phyloP scores from a whole-genome alignment of 306 rosid genomes.

The Glycine soja region DNA sequence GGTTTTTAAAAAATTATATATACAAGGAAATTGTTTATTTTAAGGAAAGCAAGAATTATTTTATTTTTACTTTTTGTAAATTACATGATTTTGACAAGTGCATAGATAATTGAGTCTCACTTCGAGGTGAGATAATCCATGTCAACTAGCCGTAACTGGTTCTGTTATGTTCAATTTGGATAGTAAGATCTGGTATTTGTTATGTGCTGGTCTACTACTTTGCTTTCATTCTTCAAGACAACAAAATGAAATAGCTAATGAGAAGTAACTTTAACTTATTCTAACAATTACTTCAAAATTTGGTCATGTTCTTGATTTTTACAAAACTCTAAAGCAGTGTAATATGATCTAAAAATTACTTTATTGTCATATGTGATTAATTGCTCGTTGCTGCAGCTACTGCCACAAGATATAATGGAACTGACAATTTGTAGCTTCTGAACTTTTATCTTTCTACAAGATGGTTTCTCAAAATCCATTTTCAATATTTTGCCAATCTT shows the following conservation, averaged over 20 bases:
- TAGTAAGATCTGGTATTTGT: not conserved
- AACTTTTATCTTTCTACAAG: constrained; percentile 18
- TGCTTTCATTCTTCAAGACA: not conserved
- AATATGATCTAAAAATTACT: constrained; percentile 3
- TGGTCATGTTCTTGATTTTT: constrained; percentile 14
- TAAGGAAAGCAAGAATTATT: no score
- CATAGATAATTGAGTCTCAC: constrained; percentile 5
- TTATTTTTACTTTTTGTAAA: no score
- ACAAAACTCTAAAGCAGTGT: constrained; percentile 1
- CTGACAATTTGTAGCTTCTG: constrained; percentile 30
- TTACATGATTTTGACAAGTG: no score
- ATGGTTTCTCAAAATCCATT: constrained; percentile 18
- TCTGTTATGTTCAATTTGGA: constrained; percentile 32
- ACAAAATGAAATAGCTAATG: constrained; percentile 9
- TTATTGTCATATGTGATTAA: constrained; percentile 8
- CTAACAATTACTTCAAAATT: constrained; percentile 1
- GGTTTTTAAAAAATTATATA: no score
- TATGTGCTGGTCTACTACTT: constrained; percentile 13
- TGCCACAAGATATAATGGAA: not conserved
- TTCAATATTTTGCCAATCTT: not conserved
- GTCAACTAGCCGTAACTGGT: not conserved
- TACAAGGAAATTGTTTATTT: no score
- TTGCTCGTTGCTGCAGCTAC: constrained; percentile 6
- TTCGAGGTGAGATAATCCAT: not conserved
- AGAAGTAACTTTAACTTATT: constrained; percentile 5